Base-by-base conservation (phyloP, 1,139 yeast species). In the Scheffersomyces parashehatae region DNA sequence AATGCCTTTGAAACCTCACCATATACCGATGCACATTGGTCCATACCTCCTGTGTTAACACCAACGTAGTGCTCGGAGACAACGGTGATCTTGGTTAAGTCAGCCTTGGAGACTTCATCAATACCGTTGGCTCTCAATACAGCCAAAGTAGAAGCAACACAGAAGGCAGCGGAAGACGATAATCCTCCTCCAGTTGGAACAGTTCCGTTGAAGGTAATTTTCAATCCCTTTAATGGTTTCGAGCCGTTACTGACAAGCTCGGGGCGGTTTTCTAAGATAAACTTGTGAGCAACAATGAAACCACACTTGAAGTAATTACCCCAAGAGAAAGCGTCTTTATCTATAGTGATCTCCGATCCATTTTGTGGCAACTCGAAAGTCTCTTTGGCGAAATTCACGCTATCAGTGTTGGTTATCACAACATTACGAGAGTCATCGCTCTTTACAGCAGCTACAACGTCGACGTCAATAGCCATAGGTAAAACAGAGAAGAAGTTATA, bases 21-120 rank as follows among this genome's bases (percentile, higher is more conserved):
- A 53, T 78, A 83, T 20, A 85, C 75, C 2, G 86, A 79, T 3
- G 91, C 90, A 49, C 85, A 76, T 64, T 85, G 91, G 59, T 85
- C 91, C 87, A 85, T 79, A 36, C 91, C 91, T 20, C 91, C 91
- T 36, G 84, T 81, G 58, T 83, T 84, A 42, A 85, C 85, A 20
- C 91, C 91, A 36, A 85, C 81, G 45, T 80, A 82, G 63, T 84
- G 88, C 58, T 85, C 91, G 39, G 85, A 80, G 14, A 80, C 83
- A 42, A 82, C 84, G 10, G 89, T 82, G 44, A 85, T 80, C 48
- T 68, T 65, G 35, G 85, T 81, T 48, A 85, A 70, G 47, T 77
- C 82, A 24, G 72, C 65, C 55, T 82, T 82, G 46, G 79, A 49
- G 36, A 83, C 63, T 8, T 55, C 49, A 0, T 50, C 49, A 36